These are phyloP conservation scores for Trichoderma orchidacearum DNA, from an alignment of 495 filamentous ascomycete genomes.

Conservation along the genomic window DNA sequence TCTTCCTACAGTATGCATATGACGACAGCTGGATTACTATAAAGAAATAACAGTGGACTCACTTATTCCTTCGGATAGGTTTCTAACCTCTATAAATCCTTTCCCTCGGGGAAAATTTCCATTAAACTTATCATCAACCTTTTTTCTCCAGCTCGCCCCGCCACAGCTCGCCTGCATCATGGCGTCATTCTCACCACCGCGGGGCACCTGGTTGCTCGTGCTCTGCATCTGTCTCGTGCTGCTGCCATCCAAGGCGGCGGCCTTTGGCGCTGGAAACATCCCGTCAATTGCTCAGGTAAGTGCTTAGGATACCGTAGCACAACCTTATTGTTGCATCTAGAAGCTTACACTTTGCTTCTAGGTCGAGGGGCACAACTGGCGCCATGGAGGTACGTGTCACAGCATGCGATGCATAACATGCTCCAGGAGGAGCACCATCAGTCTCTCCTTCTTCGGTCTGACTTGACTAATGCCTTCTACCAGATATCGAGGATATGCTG, in stretches of 20 bases:
- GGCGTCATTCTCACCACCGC: slow-evolving; percentile 22
- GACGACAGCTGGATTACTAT: background rate
- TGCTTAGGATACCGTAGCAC: background rate
- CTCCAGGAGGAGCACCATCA: slow-evolving; percentile 2
- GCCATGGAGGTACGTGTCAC: slow-evolving; percentile 54
- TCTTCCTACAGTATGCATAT: background rate
- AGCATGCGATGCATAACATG: background rate
- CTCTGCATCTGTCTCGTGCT: slow-evolving; percentile 42
- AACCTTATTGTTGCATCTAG: background rate
- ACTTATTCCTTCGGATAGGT: background rate
- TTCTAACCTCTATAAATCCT: too few species aligned
- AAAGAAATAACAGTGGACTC: background rate
- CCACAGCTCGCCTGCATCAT: slow-evolving; percentile 11
- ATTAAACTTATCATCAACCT: background rate
- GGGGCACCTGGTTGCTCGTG: slow-evolving; percentile 27
- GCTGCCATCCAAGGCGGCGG: slow-evolving; percentile 48
- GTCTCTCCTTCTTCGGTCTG: too few species aligned
- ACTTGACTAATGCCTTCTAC: background rate
- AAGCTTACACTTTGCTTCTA: background rate
- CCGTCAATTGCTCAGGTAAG: slow-evolving; percentile 64
- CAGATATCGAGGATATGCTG: slow-evolving; percentile 80
- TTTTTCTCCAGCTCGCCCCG: background rate
- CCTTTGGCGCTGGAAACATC: slow-evolving; percentile 94
- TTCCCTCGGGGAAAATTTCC: background rate
- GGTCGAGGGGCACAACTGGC: slow-evolving; percentile 90